Base-by-base conservation (phyloP, 306 rosid genomes). In the Abrus pulchellus region DNA sequence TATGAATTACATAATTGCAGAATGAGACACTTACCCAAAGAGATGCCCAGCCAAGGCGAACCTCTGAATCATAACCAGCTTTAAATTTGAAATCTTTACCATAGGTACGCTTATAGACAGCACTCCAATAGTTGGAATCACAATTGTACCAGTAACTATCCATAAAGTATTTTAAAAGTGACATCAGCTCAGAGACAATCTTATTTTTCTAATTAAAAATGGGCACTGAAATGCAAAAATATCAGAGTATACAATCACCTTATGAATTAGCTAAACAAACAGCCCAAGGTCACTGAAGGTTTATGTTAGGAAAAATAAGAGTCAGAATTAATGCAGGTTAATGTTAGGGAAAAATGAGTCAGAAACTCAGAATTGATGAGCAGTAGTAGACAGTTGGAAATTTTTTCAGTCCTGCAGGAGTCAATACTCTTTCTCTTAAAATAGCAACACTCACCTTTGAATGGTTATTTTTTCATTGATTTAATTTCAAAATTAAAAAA, bases 1-100 rank as follows among this genome's bases (percentile, higher is more conserved):
- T 44, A 72, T 43, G 71, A 65, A 29, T 44, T 53, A 43, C 40
- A 82, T 20, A 79, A 69, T 10, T 68, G 76, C 48, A 74, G 63
- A 78, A 74, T 47, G 64, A 70, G 79, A 73, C 10, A 86, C 96
- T 83, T 93, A 93, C 99, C 99, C 99, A 95, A 29, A 95, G 94
- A 86, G 99, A 95, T 43, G 99, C 98, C 99, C 99, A 95, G 74
- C 98, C 91, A 80, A 95, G 97, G 83, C 91, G 94, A 76, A 88
- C 97, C 86, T 89, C 97, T 8, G 99, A 87, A 85, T 95, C 99
- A 55, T 95, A 95, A 74, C 99, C 99, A 80, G 96, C 93, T 92
- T 95, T 95, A 66, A 95, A 89, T 84, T 95, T 95, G 79, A 91
- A 89, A 86, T 95, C 98, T 80, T 88, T 86, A 40, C 90, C 98